Base-by-base conservation (phyloP, 2,329 filamentous ascomycete genomes). In the Fusarium succisae region DNA sequence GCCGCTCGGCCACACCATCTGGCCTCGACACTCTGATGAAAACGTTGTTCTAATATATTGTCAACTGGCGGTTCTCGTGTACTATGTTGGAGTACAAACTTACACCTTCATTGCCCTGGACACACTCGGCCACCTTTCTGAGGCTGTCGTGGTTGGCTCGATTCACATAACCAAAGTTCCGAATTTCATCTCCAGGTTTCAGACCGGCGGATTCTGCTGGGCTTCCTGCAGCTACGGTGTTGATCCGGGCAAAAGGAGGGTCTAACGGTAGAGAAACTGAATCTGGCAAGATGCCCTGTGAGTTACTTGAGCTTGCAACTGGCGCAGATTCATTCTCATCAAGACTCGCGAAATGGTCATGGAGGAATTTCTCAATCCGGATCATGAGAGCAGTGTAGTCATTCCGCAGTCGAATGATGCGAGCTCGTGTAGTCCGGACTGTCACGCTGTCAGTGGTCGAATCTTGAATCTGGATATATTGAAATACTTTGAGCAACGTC, bases 381-480 rank as follows among this genome's bases (percentile, higher is more conserved):
- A 84, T 84, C 95, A 98, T 98, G 48, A 98, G 84, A 44, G 91
- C 91, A 81, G 97, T 98, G 85, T 98, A 96, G 83, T 99, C 96
- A 80, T 98, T 98, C 74, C 93, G 92, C 44, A 98, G 87, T 76
- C 92, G 88, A 76, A 98, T 96, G 76, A 99, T 98, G 69, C 94
- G 91, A 35, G 95, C 90, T 82, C 96, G 89, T 43, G 95, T 98
- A n/a, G 94, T 98, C 70, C 96, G 94, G 80, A 99, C 94, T 97
- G 39, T 61, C 50, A n/a, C 28, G 24, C 8, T 45, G 53, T 79
- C 57, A 81, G 74, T 59, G 50, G 53, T 12, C 18, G 28, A 43
- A 24, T 41, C 48, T 35, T 41, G 15, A 58, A 58, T 37, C 22
- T 39, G 63, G 87, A n/a, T 51, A 11, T 55, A 17, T 22, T 56